Evolutionary conservation across 2,329 filamentous ascomycete species (phyloP), one percentile per base, ranked within the genome.

Genomic region (Diaporthe citrichinensis): DNA sequence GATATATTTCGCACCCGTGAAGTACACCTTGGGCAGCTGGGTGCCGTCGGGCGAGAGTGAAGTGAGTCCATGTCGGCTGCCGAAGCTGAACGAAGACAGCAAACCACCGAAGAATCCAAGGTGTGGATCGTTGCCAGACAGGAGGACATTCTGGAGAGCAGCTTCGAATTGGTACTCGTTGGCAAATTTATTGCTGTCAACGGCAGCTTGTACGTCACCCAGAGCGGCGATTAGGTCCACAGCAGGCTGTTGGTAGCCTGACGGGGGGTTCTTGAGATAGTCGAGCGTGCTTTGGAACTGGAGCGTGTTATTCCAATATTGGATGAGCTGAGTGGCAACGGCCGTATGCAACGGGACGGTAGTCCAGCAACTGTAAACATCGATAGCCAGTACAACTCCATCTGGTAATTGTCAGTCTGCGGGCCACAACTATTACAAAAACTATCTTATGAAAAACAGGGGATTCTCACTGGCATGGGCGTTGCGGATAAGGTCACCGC

Each of bases 321-420:
- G 76, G 6, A 88, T 74, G 73, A 88, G 87, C 1, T 84, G 80
- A 8, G 82, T 78, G 2, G 86, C 87, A 2, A 86, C 84, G 9
- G 84, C 86, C 4, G 81, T 36, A 69, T 87, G 84, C 77, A 89
- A 87, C 0, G 88, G 87, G 9, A 88, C 84, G 34, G 80, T 85
- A 3, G 77, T 82, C 14, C 88, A 80, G 75, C 87, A 89, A 5
- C 82, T 80, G 75, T 84, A 85, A 23, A 57, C 53, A 23, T 57
- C 53, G 3, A 57, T 23, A 8, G 53, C 53, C 3, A 28, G 53
- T 7, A 57, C 53, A 57, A 57, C 17, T 34, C 53, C 28, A 2
- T 28, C 53, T 34, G 34, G 12, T 34, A 4, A 31, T 8, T 57
- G 53, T 57, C 7, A 57, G 53, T 31, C 31, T 31, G 31, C 0